Evolutionary conservation across 1,284 basidiomycete species (phyloP), one percentile per base, ranked within the genome.

Genomic region (Lignosus rhinocerotis): DNA sequence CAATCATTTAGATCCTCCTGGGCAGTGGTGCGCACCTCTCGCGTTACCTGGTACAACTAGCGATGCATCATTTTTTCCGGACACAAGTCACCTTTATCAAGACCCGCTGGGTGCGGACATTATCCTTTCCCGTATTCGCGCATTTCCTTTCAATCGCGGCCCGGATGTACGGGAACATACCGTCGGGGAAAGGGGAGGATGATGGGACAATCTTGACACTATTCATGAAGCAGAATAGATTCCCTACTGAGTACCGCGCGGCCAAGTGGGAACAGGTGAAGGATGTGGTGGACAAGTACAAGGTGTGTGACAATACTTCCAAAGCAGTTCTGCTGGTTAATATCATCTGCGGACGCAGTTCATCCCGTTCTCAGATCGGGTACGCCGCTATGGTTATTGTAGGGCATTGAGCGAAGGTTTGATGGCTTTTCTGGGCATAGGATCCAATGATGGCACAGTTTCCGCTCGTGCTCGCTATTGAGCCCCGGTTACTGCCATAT

Each of bases 371-470:
- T 84, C 80, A 57, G 78, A 79, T 68, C 87, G 84, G 79, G 87
- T 88, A 47, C 58, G 73, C 60, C 5, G 39, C 46, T 36, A 30
- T 34, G 41, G 8, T 39, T 17, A 42, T 34, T 21, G 25, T 32
- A 41, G 50, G 52, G 17, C 36, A 42, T 47, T 34, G 39, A 33
- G 21, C 53, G 46, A 55, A 44, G 34, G 60, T 43, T 59, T 62
- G 55, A 51, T 60, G 34, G 25, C 46, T 54, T 59, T 63, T 39
- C n/a, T 42, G 32, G 61, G 19, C 65, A 39, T 39, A 90, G 86
- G 88, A 91, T 67, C 87, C 88, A 31, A 79, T 91, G 70, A 87
- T 87, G 83, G 79, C 80, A 9, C 86, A 88, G 66, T 85, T 90
- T 57, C 88, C 89, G 17, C 78, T 90, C 53, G 87, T 84, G 1